Conservation (phyloP, 345 rosid species). For the Lepidium aucheri region DNA sequence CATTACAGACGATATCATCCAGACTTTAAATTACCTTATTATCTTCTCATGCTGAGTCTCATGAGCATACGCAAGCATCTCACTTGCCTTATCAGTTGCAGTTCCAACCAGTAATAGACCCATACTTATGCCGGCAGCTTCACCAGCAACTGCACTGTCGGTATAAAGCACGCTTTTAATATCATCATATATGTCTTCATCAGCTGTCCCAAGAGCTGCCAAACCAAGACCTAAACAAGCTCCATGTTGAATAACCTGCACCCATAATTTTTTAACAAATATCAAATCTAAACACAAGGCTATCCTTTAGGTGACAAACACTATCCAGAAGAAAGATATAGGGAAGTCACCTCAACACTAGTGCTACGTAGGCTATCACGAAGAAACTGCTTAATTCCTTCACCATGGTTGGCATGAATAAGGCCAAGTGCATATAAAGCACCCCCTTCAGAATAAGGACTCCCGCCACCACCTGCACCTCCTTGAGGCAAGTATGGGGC, state of each 20-base stretch:
- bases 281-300: not conserved
- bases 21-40: constrained; percentile 45
- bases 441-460: constrained; percentile 97
- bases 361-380: constrained; percentile 81
- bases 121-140: constrained; percentile 95
- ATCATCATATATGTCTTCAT: constrained; percentile 81
- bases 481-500: constrained; percentile 96
- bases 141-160: constrained; percentile 95
- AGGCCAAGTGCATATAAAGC: constrained; percentile 96
- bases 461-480: constrained; percentile 79
- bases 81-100: constrained; percentile 88
- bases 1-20: not conserved
- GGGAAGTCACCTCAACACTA: constrained; percentile 57
- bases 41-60: constrained; percentile 97
- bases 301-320: not conserved
- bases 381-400: constrained; percentile 91
- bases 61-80: constrained; percentile 94
- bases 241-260: constrained; percentile 95
- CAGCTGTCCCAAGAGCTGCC: constrained; percentile 94
- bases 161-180: constrained; percentile 68
- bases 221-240: constrained; percentile 98
- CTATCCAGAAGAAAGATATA: not conserved
- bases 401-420: constrained; percentile 97
- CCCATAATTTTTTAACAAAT: not conserved
- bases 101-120: constrained; percentile 94